Evolutionary conservation across 352 stramenopile species (phyloP), one percentile per base, ranked within the genome.

Genomic region (Hyaloperonospora arabidopsidis): DNA sequence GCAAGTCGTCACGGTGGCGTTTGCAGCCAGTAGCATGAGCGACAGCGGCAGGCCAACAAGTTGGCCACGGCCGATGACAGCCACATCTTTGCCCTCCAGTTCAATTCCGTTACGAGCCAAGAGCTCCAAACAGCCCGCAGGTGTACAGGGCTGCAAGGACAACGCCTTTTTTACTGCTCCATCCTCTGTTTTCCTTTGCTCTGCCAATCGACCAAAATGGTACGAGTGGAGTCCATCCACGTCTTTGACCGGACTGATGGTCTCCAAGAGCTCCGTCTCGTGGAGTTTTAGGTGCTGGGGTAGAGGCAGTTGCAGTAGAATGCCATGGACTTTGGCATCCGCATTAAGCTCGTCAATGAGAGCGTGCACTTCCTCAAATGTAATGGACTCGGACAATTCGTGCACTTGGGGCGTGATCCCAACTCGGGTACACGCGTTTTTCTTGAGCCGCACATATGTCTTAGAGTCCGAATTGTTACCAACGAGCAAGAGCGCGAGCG

Each of bases 391-490:
- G 32, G 72, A 38, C 39, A 91, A 40, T 54, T 87, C 75, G 39
- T 86, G 57, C 43, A 93, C 74, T 57, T 97, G 86, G 11, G 85
- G 85, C 0, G 57, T 55, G 67, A 98, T 96, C 38, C 95, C 96
- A 19, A 96, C 83, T 54, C 98, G 92, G 18, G 68, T 87, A 68
- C 91, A 98, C 14, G 96, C 96, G 65, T 97, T 98, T 69, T 98
- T 97, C 71, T 99, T 99, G 80, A 98, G 97, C 4, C 93, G 87
- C 29, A 99, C 92, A 62, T 99, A 99, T 35, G 95, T 98, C 52
- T 87, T 89, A 17, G 90, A 98, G 70, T 98, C 95, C 19, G 74
- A 75, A 38, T 95, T 83, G 36, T 78, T 72, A 49, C 96, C 95
- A 5, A 99, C 93, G 28, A 99, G 79, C 35, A 99, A 80, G 2